Conservation (phyloP, 805 yeast species). For the Metschnikowia chrysomelidarum region DNA sequence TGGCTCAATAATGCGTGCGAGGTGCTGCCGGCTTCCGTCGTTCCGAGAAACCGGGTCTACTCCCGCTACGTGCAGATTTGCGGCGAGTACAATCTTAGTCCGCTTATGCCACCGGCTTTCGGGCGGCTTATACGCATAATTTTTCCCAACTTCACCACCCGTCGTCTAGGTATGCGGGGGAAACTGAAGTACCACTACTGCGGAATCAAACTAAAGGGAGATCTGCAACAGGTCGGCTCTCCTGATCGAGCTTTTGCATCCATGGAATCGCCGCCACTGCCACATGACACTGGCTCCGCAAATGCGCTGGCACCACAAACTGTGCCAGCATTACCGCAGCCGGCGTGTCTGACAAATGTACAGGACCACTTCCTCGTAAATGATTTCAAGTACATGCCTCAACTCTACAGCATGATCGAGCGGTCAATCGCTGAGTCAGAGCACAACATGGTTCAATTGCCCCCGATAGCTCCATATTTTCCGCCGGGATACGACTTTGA, state of each 20-base stretch:
- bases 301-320: conserved; percentile 11
- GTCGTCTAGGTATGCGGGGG: conserved; percentile 80
- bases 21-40: conserved; percentile 40
- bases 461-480: conserved; percentile 43
- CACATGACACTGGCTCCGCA: conserved; percentile 15
- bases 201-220: conserved; percentile 51
- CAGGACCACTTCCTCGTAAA: conserved; percentile 18
- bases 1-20: conserved; percentile 75
- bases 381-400: conserved; percentile 31
- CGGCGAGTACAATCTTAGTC: conserved; percentile 43
- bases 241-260: conserved; percentile 19
- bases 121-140: conserved; percentile 46
- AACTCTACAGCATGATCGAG: conserved; percentile 25
- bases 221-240: conserved; percentile 18
- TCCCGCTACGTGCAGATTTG: conserved; percentile 41
- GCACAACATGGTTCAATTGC: conserved; percentile 25
- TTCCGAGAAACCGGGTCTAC: conserved; percentile 42
- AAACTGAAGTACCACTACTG: conserved; percentile 84
- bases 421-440: conserved; percentile 15
- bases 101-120: conserved; percentile 74
- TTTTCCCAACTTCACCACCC: conserved; percentile 61
- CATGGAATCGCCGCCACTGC: conserved; percentile 16
- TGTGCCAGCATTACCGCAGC: conserved; percentile 13
- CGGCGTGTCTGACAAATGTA: conserved; percentile 20
- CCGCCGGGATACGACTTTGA: conserved; percentile 43